Base-by-base conservation (phyloP, 768 basidiomycete genomes). In the Pisolithus marmoratus region DNA sequence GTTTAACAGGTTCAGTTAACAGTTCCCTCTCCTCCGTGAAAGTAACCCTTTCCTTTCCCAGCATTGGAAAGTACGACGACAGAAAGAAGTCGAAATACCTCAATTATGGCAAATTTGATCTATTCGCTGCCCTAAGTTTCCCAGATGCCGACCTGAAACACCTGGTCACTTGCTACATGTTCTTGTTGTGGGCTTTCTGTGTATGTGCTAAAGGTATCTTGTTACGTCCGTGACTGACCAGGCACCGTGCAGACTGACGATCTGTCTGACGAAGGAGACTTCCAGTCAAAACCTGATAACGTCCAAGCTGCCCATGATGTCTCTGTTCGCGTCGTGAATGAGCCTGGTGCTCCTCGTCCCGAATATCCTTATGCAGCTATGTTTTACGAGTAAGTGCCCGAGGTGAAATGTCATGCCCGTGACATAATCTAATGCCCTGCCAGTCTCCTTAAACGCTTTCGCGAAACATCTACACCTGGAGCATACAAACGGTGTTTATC, bases 121-220 rank as follows among this genome's bases (percentile, higher is more conserved):
- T 70, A 6, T 72, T 71, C 48, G 71, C 71, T 9, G 67, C 68
- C 14, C 68, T 72, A 51, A 67, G 64, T 53, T 72, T 70, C 54
- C 68, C 70, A 8, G 71, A 72, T 38, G 71, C 70, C 8, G 71
- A 72, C 53, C 23, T 57, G 15, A 54, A 55, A 6, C 70, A 72
- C 49, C 65, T 72, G 38, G 63, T 54, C 2, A 72, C 71, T 2
- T 65, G 71, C 52, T 63, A 71, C 26, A 62, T 66, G 20, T 72
- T 72, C 52, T 71, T 70, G 58, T 62, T 72, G 27, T 72, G 70
- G 68, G 70, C 70, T 14, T 72, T 72, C 53, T 61, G 68, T 23
- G 70, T 72, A 50, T 6, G 63, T 57, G 31, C 43, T 47, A 15
- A 29, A 34, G 26, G 3, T 14, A 19, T 27, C 8, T 6, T 46